phyloP scores from a whole-genome alignment of 164 flowering plant species.

The Liriodendron chinense region DNA sequence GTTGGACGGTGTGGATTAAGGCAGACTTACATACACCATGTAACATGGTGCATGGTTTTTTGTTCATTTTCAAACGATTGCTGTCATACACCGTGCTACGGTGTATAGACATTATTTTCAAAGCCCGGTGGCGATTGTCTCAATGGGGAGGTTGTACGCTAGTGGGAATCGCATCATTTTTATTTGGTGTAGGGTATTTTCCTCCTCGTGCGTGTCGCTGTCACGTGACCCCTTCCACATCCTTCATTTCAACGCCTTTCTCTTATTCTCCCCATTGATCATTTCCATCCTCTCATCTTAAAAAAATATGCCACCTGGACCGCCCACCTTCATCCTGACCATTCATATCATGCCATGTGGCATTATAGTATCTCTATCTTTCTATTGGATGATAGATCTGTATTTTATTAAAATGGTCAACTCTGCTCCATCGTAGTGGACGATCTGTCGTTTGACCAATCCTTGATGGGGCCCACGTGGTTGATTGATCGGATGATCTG shows the following conservation, averaged over 20 bases:
- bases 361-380: background rate
- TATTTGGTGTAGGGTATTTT: no score
- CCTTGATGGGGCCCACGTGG: no score
- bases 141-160: background rate
- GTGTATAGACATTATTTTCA: no score
- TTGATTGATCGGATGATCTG: no score
- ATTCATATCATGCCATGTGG: constrained; percentile 6
- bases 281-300: background rate
- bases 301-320: background rate
- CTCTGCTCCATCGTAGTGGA: background rate
- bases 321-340: constrained; percentile 1
- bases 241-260: background rate
- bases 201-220: background rate
- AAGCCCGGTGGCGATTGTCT: no score
- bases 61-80: no score
- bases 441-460: no score
- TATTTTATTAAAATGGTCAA: background rate
- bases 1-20: no score
- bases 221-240: background rate
- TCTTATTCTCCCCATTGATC: background rate
- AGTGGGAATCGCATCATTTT: constrained; percentile 14
- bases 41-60: no score
- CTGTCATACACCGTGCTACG: no score
- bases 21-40: no score
- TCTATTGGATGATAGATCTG: background rate